Evolutionary conservation across 768 basidiomycete species (phyloP).

Genomic region (Mycena galericulata): DNA sequence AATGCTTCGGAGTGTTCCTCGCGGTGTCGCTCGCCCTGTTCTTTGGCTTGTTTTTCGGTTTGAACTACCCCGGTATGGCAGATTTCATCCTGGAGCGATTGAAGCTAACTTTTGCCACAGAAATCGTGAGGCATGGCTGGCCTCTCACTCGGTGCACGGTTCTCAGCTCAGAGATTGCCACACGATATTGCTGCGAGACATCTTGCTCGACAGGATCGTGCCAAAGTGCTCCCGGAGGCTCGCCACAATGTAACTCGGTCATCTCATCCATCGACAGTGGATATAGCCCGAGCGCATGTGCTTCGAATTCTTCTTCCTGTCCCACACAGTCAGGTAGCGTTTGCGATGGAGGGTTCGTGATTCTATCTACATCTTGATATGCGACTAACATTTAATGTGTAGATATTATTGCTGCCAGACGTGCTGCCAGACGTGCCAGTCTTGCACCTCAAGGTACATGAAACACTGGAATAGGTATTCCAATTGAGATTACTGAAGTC

Average conservation of each 20-base stretch:
- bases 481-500: not conserved
- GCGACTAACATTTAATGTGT: not conserved
- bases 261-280: constrained; percentile 29
- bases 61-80: constrained; percentile 32
- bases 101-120: constrained; percentile 13
- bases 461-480: not conserved
- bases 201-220: constrained; percentile 20
- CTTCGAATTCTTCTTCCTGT: constrained; percentile 22
- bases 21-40: constrained; percentile 29
- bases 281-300: constrained; percentile 27
- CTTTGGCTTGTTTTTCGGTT: constrained; percentile 36
- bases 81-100: not conserved
- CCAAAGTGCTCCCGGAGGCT: constrained; percentile 16
- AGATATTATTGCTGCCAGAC: constrained; percentile 33
- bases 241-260: constrained; percentile 18
- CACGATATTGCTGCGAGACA: constrained; percentile 35
- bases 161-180: constrained; percentile 21
- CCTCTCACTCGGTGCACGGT: constrained; percentile 35
- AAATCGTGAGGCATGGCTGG: constrained; percentile 37
- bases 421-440: constrained; percentile 31
- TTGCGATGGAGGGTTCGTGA: constrained; percentile 34
- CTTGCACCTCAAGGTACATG: constrained; percentile 22
- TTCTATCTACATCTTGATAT: not conserved
- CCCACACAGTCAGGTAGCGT: constrained; percentile 22
- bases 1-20: too few relatives aligned